Conservation (phyloP, 2,329 filamentous ascomycete genomes). For the Aureobasidium sp. region DNA sequence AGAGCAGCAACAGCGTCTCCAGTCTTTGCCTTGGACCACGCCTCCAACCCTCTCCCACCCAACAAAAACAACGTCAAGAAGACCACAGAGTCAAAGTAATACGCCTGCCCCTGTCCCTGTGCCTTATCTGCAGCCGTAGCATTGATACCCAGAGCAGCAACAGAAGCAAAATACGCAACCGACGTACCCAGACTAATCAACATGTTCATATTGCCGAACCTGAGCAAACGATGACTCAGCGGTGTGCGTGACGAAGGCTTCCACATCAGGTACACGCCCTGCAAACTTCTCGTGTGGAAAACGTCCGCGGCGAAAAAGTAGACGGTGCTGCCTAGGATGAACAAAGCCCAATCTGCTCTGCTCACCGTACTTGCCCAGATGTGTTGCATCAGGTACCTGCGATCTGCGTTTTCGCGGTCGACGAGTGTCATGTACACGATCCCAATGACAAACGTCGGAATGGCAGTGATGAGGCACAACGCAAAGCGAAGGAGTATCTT, state of each 20-base stretch:
- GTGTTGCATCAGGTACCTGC: conserved; percentile 59
- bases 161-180: conserved; percentile 76
- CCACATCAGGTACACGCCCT: conserved; percentile 73
- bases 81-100: conserved; percentile 87
- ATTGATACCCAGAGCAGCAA: conserved; percentile 62
- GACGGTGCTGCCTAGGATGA: conserved; percentile 73
- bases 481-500: conserved; percentile 61
- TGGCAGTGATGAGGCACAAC: conserved; percentile 58
- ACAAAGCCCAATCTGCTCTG: conserved; percentile 68
- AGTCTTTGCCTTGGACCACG: conserved; percentile 84
- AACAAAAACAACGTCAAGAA: conserved; percentile 86
- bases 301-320: conserved; percentile 81
- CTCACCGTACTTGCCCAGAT: conserved; percentile 61
- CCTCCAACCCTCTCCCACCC: conserved; percentile 63
- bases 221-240: conserved; percentile 66
- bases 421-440: conserved; percentile 87
- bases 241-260: conserved; percentile 63
- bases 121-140: conserved; percentile 24
- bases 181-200: conserved; percentile 81
- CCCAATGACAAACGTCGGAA: conserved; percentile 79
- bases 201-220: conserved; percentile 97
- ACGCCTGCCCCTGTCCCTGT: conserved; percentile 17
- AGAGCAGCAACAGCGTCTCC: conserved; percentile 77
- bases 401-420: conserved; percentile 46
- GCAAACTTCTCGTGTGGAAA: conserved; percentile 71